Conservation (phyloP, 106 monocot genomes). For the Platanthera zijinensis region DNA sequence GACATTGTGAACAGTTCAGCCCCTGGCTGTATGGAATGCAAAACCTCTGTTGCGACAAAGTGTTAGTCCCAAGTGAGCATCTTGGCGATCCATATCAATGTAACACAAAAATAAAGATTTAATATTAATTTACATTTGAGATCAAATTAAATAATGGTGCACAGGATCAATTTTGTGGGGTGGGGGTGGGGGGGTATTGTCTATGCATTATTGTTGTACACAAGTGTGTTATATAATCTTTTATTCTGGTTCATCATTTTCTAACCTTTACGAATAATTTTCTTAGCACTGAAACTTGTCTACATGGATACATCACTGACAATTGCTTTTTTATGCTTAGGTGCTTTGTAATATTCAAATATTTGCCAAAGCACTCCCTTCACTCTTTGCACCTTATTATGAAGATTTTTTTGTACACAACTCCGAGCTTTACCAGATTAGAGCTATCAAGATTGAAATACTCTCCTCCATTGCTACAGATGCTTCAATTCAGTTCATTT, state of each 20-base stretch:
- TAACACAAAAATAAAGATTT: no score
- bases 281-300: not conserved
- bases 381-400: conserved; percentile 66
- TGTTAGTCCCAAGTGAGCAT: no score
- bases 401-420: conserved; percentile 79
- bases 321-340: conserved; percentile 27
- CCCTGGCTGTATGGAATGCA: no score
- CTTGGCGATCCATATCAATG: no score
- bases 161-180: no score
- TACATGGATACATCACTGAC: not conserved
- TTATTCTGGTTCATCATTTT: not conserved
- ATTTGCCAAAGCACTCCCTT: conserved; percentile 69
- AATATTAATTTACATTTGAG: no score
- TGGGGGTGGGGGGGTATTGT: no score
- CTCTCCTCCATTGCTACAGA: conserved; percentile 71
- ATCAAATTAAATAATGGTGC: no score
- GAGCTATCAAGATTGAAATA: conserved; percentile 83
- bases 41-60: no score
- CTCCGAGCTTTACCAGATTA: conserved; percentile 69
- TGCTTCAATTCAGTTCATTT: conserved; percentile 52
- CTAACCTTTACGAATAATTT: not conserved
- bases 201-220: not conserved
- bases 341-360: conserved; percentile 80
- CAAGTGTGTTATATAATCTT: not conserved
- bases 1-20: no score